These are phyloP conservation scores for Vicia faba DNA, from an alignment of 306 rosid genomes.

Conservation along the genomic window DNA sequence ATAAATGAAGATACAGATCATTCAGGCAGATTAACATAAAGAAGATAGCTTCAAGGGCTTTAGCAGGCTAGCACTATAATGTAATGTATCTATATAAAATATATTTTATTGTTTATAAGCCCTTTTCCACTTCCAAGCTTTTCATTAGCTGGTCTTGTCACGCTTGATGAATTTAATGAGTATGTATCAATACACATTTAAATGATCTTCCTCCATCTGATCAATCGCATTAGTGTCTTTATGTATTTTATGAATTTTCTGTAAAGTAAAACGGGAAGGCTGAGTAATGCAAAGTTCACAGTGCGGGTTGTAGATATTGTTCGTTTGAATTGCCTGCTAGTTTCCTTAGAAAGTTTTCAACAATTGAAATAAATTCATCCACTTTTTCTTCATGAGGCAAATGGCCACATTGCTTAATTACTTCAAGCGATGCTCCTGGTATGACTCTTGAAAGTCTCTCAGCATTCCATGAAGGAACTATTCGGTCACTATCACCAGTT, in stretches of 20 bases:
- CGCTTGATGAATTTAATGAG: constrained; percentile 27
- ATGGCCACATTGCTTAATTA: constrained; percentile 86
- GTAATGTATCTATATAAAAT: not conserved
- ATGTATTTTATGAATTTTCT: constrained; percentile 20
- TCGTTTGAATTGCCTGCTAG: constrained; percentile 46
- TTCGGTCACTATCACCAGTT: constrained; percentile 80
- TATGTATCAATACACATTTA: constrained; percentile 13
- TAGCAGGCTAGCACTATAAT: constrained; percentile 13
- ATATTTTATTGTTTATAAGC: constrained; percentile 3
- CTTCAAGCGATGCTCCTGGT: constrained; percentile 71
- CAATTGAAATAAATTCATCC: constrained; percentile 69
- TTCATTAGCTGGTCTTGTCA: not conserved
- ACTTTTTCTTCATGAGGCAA: constrained; percentile 90
- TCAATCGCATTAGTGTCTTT: constrained; percentile 8
- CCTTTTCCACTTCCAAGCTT: constrained; percentile 13
- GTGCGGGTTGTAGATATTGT: constrained; percentile 40
- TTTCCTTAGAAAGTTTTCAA: constrained; percentile 65
- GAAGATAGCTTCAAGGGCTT: constrained; percentile 15
- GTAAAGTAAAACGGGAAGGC: constrained; percentile 17
- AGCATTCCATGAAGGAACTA: constrained; percentile 89
- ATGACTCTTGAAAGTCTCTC: constrained; percentile 78
- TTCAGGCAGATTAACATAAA: not conserved
- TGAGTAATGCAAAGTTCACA: constrained; percentile 33
- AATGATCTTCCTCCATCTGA: constrained; percentile 9
- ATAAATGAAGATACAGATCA: constrained; percentile 27